Evolutionary conservation across 179 eudicot genomes (phyloP), one percentile per base, ranked within the genome.

Genomic region (Carnegiea gigantea): DNA sequence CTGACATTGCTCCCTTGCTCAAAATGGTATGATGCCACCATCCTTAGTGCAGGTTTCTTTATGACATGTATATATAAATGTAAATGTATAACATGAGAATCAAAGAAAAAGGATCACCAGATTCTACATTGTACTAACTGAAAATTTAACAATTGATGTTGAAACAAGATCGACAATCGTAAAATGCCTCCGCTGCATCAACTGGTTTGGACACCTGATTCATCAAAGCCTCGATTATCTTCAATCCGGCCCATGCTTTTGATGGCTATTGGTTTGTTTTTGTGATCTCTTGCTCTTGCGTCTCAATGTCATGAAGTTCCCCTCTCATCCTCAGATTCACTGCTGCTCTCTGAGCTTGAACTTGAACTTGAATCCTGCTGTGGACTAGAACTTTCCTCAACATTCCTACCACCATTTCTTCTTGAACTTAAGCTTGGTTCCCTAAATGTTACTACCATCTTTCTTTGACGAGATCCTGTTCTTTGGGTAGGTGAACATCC

Each of bases 381-480:
- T 72, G 46, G 49, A 57, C 77, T 81, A 33, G 85, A 79, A 79
- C 48, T 77, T 71, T 82, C 79, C n/a, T 73, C 24, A 2, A n/a
- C 64, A 28, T 76, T 62, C 67, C 82, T 81, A 30, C 82, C 77
- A 1, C 78, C 77, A 73, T 80, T 79, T 59, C 75, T 74, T 51
- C 75, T 85, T 6, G 81, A 74, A 15, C 87, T 79, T 73, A 78
- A 79, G 78, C 77, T 86, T 28, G 88, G 88, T 65, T 86, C 88
- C 68, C 76, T 87, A 76, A 87, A 87, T 21, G 90, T 87, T 54
- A 87, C 90, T 4, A 87, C 85, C 51, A 83, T 54, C 79, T 81
- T 86, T 68, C 88, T 83, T 21, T 70, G 83, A n/a, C 88, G 86
- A 26, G 89, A 83, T 44, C 84, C 75, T 10, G 51, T 70, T 75